A percentile compares a stretch with the other conserved stretches of the same genome.
Conservation (phyloP, 2,329 filamentous ascomycete species). For the Penicillium sp. region DNA sequence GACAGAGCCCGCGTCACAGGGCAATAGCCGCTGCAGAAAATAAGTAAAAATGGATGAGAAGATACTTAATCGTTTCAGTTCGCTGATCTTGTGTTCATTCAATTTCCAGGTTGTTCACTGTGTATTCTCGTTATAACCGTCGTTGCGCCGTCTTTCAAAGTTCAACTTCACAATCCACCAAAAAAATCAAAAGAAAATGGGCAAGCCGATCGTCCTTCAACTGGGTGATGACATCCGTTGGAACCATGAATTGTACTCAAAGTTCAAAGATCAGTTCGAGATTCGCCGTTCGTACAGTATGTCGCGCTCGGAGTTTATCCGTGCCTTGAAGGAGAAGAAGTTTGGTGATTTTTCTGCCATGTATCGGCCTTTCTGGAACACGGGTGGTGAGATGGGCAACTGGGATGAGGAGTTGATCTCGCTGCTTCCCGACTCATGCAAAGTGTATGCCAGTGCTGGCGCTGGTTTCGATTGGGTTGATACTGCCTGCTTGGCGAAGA, state of each 20-base stretch:
- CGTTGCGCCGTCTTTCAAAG: background rate
- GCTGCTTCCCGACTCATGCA: slow-evolving; percentile 59
- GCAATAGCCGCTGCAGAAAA: slow-evolving; percentile 20
- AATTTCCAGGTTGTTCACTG: background rate
- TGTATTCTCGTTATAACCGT: background rate
- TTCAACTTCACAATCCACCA: background rate
- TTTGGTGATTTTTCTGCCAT: slow-evolving; percentile 54
- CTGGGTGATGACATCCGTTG: slow-evolving; percentile 57
- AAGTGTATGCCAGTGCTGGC: slow-evolving; percentile 65
- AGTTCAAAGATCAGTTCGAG: slow-evolving; percentile 49
- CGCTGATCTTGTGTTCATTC: background rate
- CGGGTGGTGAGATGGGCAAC: slow-evolving; percentile 68
- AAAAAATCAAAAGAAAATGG: slow-evolving; percentile 31
- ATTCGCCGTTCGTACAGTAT: slow-evolving; percentile 45
- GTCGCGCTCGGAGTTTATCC: slow-evolving; percentile 48
- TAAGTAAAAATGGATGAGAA: background rate
- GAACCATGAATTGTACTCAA: slow-evolving; percentile 52
- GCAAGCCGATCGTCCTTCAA: slow-evolving; percentile 50
- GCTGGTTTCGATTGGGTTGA: slow-evolving; percentile 70
- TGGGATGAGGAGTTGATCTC: slow-evolving; percentile 66
- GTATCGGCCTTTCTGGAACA: slow-evolving; percentile 68
- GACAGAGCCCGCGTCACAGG: slow-evolving; percentile 1
- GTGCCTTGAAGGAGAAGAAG: slow-evolving; percentile 49
- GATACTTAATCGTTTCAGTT: background rate
- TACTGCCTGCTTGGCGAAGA: slow-evolving; percentile 64